Conservation (phyloP, 306 rosid genomes). For the Comarum palustre region DNA sequence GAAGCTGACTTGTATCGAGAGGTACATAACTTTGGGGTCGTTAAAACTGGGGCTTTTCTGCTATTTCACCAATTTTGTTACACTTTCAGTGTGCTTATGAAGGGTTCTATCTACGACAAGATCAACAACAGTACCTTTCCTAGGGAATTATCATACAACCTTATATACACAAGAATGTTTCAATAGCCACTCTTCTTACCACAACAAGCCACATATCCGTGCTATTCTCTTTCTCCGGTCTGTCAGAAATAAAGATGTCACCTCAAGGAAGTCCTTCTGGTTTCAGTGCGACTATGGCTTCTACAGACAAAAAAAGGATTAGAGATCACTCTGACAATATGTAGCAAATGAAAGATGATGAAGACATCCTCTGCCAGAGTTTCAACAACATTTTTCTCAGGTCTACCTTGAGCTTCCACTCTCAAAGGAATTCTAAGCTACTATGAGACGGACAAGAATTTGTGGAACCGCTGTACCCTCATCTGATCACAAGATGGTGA, state of each 20-base stretch:
- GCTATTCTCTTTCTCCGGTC: constrained; percentile 26
- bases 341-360: background rate
- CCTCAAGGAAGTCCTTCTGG: constrained; percentile 29
- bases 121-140: constrained; percentile 38
- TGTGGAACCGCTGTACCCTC: constrained; percentile 65
- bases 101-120: constrained; percentile 20
- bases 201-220: constrained; percentile 20
- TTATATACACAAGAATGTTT: constrained; percentile 60
- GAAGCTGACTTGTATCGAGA: background rate
- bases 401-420: constrained; percentile 21
- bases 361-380: background rate
- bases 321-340: background rate
- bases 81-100: constrained; percentile 19
- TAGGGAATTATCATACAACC: constrained; percentile 46
- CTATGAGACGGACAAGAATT: constrained; percentile 38
- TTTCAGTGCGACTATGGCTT: background rate
- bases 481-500: constrained; percentile 32
- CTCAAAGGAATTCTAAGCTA: constrained; percentile 16
- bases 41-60: constrained; percentile 7
- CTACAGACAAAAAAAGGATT: background rate
- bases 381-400: background rate
- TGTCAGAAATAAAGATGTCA: constrained; percentile 25
- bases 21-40: background rate
- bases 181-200: constrained; percentile 35
- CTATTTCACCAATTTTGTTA: constrained; percentile 21